Evolutionary conservation across 2,329 filamentous ascomycete genomes (phyloP).

Genomic region (Ophiostoma pallidulum): DNA sequence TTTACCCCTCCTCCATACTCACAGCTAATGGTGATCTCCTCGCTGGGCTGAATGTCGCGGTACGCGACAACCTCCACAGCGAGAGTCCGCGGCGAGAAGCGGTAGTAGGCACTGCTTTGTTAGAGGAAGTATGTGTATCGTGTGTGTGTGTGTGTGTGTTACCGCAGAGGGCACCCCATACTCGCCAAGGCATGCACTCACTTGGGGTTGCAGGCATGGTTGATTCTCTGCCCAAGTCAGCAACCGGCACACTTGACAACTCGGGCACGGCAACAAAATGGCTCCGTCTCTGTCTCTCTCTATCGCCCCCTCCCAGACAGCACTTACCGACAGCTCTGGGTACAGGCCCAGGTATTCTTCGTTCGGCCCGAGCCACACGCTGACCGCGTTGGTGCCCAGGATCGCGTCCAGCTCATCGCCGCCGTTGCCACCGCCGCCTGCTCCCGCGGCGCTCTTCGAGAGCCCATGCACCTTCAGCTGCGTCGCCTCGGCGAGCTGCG

Average conservation of each 20-base stretch:
- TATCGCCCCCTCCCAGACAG: too few relatives aligned
- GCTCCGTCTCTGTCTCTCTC: too few relatives aligned
- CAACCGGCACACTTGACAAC: neutral
- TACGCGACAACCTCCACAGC: constrained; percentile 27
- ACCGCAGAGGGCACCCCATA: too few relatives aligned
- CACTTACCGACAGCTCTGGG: constrained; percentile 25
- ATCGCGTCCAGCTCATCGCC: constrained; percentile 26
- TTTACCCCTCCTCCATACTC: too few relatives aligned
- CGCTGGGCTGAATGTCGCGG: constrained; percentile 25
- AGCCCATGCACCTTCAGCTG: constrained; percentile 20
- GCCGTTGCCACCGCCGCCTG: too few relatives aligned
- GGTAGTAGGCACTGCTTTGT: constrained; percentile 26
- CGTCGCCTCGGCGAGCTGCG: constrained; percentile 19
- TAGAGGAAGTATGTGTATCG: too few relatives aligned
- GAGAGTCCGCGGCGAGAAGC: constrained; percentile 24
- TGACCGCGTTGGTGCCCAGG: constrained; percentile 27
- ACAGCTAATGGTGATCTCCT: constrained; percentile 31
- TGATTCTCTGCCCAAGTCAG: constrained; percentile 22
- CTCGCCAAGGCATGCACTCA: too few relatives aligned
- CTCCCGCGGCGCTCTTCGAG: constrained; percentile 23
- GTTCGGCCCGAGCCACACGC: constrained; percentile 17
- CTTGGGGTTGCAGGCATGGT: constrained; percentile 30
- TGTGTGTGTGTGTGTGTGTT: too few relatives aligned
- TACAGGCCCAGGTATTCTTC: constrained; percentile 23
- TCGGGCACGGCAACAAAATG: too few relatives aligned